These are phyloP conservation scores for Theileria parva DNA, from an alignment of 169 alveolate species.

Conservation along the genomic window DNA sequence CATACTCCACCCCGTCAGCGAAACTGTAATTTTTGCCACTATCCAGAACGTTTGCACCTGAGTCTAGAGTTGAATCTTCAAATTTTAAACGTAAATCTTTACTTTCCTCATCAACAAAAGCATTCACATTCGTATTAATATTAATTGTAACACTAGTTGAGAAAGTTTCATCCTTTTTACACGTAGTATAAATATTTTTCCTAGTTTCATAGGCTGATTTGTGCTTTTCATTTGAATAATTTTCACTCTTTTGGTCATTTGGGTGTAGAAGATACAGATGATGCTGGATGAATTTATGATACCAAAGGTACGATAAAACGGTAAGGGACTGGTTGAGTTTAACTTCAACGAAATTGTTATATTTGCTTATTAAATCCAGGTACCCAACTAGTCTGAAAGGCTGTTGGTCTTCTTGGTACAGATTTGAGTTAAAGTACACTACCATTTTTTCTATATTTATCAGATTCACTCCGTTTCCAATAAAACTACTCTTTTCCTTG, in stretches of 20 bases:
- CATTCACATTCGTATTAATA: background rate
- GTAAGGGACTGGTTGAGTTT: background rate
- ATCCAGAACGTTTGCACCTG: background rate
- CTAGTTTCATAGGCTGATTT: background rate
- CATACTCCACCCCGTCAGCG: background rate
- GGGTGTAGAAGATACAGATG: background rate
- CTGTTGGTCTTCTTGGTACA: background rate
- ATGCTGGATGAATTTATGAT: background rate
- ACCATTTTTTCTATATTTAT: constrained; percentile 13
- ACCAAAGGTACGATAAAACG: constrained; percentile 17
- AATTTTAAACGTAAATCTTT: too few relatives aligned
- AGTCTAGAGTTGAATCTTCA: background rate
- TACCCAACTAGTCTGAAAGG: constrained; percentile 16
- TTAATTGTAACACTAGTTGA: background rate
- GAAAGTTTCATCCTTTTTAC: background rate
- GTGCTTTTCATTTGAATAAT: background rate
- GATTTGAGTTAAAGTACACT: constrained; percentile 9
- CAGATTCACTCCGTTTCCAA: constrained; percentile 9
- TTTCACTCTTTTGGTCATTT: background rate
- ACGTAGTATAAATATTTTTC: background rate
- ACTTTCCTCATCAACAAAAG: background rate
- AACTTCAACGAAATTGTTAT: background rate
- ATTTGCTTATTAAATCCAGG: constrained; percentile 9
- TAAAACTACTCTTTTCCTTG: background rate
- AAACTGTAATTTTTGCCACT: background rate